phyloP scores from a whole-genome alignment of 1,284 basidiomycete species.

The Schizophyllum amplum region DNA sequence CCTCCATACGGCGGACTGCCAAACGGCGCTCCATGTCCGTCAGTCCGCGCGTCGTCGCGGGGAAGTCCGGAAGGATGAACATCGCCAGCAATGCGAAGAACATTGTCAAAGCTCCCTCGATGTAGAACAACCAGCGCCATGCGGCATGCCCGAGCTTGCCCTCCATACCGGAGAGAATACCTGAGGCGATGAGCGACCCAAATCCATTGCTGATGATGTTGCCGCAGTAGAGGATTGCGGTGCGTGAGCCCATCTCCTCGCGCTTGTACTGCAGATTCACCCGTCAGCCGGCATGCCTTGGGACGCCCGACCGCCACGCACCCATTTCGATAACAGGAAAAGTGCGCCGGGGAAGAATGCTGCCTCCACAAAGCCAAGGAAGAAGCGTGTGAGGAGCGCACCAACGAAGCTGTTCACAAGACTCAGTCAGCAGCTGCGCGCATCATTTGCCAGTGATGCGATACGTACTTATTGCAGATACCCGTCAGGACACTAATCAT shows the following conservation, averaged over 20 bases:
- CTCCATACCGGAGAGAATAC: constrained; percentile 58
- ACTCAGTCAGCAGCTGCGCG: neutral
- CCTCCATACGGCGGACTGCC: constrained; percentile 64
- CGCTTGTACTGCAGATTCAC: constrained; percentile 50
- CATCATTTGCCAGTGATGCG: neutral
- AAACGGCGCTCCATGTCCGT: constrained; percentile 55
- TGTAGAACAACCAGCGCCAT: constrained; percentile 77
- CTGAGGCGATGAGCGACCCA: constrained; percentile 63
- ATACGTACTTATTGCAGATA: constrained; percentile 30
- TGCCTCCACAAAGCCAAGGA: constrained; percentile 51
- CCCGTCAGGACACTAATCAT: constrained; percentile 53
- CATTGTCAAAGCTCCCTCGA: constrained; percentile 65
- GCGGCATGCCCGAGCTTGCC: constrained; percentile 61
- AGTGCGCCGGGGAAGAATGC: constrained; percentile 58
- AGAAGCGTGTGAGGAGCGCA: constrained; percentile 62
- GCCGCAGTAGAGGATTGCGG: constrained; percentile 62
- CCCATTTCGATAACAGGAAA: constrained; percentile 44
- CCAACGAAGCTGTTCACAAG: constrained; percentile 43
- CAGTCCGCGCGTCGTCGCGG: constrained; percentile 53
- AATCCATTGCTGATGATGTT: constrained; percentile 71
- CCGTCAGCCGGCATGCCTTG: constrained; percentile 25
- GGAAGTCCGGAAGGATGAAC: constrained; percentile 76
- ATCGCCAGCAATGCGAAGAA: constrained; percentile 51
- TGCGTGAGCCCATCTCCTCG: constrained; percentile 56
- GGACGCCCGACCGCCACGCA: constrained; percentile 7